A percentile compares a stretch with the other conserved stretches of the same genome.
Evolutionary conservation across 371 early-diverging fungal species (phyloP).

Genomic region (Actinomucor elegans): DNA sequence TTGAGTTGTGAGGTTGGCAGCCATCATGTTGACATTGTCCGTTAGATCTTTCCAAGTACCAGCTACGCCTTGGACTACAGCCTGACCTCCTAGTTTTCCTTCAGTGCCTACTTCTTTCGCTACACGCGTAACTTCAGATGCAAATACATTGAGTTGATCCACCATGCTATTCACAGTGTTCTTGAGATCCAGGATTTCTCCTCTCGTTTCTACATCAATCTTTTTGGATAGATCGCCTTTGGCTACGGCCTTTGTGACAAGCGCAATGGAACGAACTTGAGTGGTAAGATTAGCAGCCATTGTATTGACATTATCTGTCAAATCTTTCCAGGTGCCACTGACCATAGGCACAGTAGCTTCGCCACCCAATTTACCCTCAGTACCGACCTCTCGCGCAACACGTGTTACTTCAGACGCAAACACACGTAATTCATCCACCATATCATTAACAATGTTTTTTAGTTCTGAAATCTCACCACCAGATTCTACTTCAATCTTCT

Average conservation of each 20-base stretch:
- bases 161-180: conserved; percentile 48
- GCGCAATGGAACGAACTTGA: conserved; percentile 63
- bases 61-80: conserved; percentile 43
- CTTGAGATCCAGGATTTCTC: conserved; percentile 41
- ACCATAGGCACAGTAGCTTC: conserved; percentile 49
- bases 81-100: conserved; percentile 50
- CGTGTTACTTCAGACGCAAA: conserved; percentile 50
- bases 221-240: conserved; percentile 43
- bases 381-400: conserved; percentile 55
- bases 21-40: conserved; percentile 60
- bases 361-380: conserved; percentile 49
- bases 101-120: conserved; percentile 58
- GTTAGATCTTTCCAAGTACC: conserved; percentile 67
- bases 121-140: conserved; percentile 47
- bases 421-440: conserved; percentile 45
- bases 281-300: conserved; percentile 64
- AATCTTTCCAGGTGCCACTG: conserved; percentile 65
- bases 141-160: conserved; percentile 41
- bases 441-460: conserved; percentile 31
- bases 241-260: conserved; percentile 59
- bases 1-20: conserved; percentile 56
- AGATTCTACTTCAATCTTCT: conserved; percentile 29
- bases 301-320: conserved; percentile 65
- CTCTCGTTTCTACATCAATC: conserved; percentile 28
- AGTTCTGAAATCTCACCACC: conserved; percentile 35